Evolutionary conservation across 345 rosid species (phyloP).

Genomic region (Citrus sinensis): DNA sequence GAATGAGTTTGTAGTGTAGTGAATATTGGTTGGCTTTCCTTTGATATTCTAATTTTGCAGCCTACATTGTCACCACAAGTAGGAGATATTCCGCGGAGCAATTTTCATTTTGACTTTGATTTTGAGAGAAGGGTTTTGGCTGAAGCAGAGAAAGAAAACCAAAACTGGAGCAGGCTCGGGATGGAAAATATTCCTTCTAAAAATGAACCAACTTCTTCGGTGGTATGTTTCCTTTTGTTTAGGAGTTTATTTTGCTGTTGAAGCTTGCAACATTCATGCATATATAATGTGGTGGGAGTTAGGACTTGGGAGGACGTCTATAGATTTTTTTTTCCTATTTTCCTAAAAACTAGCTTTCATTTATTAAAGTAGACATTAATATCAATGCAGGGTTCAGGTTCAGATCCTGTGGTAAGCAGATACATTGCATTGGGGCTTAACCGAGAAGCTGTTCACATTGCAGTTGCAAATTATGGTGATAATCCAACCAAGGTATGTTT

Average conservation of each 20-base stretch:
- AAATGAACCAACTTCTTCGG: conserved; percentile 42
- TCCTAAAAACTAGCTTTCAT: background rate
- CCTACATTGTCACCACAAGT: conserved; percentile 56
- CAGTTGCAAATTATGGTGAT: conserved; percentile 85
- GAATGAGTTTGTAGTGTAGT: background rate
- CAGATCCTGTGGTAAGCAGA: conserved; percentile 62
- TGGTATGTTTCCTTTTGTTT: conserved; percentile 29
- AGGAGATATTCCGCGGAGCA: conserved; percentile 73
- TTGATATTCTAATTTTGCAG: conserved; percentile 36
- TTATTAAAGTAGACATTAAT: background rate
- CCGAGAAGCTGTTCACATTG: conserved; percentile 67
- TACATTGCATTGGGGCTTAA: conserved; percentile 61
- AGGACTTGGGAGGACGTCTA: background rate
- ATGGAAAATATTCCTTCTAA: conserved; percentile 56
- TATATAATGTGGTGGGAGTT: background rate
- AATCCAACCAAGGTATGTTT: conserved; percentile 66
- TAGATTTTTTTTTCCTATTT: background rate
- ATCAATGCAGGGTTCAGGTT: conserved; percentile 47
- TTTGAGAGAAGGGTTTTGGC: conserved; percentile 67
- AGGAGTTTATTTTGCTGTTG: background rate
- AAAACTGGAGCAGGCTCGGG: conserved; percentile 68
- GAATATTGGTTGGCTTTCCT: background rate
- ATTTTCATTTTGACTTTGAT: conserved; percentile 74
- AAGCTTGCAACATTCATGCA: background rate
- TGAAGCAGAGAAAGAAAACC: conserved; percentile 68